phyloP scores from a whole-genome alignment of 106 monocot species.

The Dioscorea alata region DNA sequence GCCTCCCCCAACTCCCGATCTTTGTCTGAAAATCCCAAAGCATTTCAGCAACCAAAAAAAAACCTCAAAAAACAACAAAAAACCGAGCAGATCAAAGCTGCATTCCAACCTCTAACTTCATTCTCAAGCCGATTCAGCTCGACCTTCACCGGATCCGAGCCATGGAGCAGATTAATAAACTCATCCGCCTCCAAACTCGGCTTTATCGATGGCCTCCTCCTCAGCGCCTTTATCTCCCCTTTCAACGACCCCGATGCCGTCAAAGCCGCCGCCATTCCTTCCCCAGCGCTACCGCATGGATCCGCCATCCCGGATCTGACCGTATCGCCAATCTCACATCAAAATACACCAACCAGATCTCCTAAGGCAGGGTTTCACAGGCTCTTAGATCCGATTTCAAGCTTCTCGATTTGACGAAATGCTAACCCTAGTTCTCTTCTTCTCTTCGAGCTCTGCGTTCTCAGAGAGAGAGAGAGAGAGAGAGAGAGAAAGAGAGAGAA shows the following conservation, averaged over 20 bases:
- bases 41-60: neutral
- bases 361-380: neutral
- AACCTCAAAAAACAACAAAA: neutral
- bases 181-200: conserved; percentile 66
- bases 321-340: neutral
- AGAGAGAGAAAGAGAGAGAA: too few relatives aligned
- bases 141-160: conserved; percentile 75
- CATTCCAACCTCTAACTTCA: conserved; percentile 67
- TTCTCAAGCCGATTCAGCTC: conserved; percentile 86
- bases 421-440: neutral
- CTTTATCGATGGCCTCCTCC: conserved; percentile 32
- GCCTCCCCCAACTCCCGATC: conserved; percentile 93
- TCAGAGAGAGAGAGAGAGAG: too few relatives aligned
- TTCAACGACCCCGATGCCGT: conserved; percentile 10
- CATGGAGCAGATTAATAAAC: conserved; percentile 67
- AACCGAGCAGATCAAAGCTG: conserved; percentile 1
- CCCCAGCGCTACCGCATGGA: conserved; percentile 18
- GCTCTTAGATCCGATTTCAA: neutral
- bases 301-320: conserved; percentile 26
- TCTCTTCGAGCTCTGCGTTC: too few relatives aligned
- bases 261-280: conserved; percentile 3
- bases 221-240: conserved; percentile 16
- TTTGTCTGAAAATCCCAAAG: conserved; percentile 47
- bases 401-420: neutral
- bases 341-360: neutral